phyloP scores from a whole-genome alignment of 2,329 filamentous ascomycete genomes.

The Ilyonectria sp. region DNA sequence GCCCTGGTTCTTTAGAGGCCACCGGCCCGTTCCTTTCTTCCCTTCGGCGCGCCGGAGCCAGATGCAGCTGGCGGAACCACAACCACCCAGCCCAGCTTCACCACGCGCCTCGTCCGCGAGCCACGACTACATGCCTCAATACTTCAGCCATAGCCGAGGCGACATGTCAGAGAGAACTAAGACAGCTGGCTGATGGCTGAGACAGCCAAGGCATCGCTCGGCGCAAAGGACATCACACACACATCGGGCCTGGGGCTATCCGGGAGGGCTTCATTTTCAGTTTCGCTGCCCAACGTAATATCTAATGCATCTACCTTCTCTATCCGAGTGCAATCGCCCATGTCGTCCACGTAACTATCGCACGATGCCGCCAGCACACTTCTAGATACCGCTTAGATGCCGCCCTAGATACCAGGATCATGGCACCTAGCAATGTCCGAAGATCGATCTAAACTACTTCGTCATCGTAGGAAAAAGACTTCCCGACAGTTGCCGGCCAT shows the following conservation, averaged over 20 bases:
- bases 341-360: slow-evolving; percentile 17
- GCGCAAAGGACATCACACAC: slow-evolving; percentile 4
- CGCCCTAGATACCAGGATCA: slow-evolving; percentile 7
- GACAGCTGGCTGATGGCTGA: slow-evolving; percentile 18
- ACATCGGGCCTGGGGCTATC: neutral
- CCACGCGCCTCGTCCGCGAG: neutral
- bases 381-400: slow-evolving; percentile 3
- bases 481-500: neutral
- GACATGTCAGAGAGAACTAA: slow-evolving; percentile 21
- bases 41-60: neutral
- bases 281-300: slow-evolving; percentile 28
- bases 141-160: slow-evolving; percentile 18
- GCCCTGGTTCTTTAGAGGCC: slow-evolving; percentile 6
- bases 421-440: neutral
- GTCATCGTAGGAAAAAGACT: neutral
- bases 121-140: slow-evolving; percentile 12
- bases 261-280: slow-evolving; percentile 5
- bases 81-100: slow-evolving; percentile 12
- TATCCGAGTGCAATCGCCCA: neutral
- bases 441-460: slow-evolving; percentile 3
- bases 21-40: slow-evolving; percentile 16
- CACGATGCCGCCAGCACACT: slow-evolving; percentile 8
- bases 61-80: slow-evolving; percentile 6
- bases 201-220: slow-evolving; percentile 1
- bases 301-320: slow-evolving; percentile 3